phyloP scores from a whole-genome alignment of 2,329 filamentous ascomycete genomes.

The Chaetothyriales sp. region DNA sequence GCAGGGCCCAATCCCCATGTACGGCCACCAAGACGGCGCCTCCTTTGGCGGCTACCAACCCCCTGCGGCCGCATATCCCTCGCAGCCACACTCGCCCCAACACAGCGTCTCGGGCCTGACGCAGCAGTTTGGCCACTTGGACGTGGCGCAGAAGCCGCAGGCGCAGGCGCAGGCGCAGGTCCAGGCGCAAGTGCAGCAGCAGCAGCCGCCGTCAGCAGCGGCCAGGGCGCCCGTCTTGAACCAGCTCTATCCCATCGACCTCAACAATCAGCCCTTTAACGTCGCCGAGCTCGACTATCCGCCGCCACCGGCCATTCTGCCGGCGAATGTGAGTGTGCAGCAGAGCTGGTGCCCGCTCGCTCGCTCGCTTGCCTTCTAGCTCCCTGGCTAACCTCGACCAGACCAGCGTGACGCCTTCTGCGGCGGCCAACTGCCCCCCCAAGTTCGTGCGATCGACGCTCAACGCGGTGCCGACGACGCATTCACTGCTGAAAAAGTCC shows the following conservation, averaged over 20 bases:
- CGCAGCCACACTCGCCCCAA: slow-evolving; percentile 28
- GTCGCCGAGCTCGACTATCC: slow-evolving; percentile 83
- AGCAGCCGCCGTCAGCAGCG: not conserved
- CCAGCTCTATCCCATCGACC: slow-evolving; percentile 81
- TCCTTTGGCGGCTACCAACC: slow-evolving; percentile 52
- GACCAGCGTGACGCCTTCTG: slow-evolving; percentile 83
- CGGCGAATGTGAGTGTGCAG: slow-evolving; percentile 67
- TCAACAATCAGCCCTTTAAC: slow-evolving; percentile 86
- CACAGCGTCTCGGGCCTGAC: slow-evolving; percentile 57
- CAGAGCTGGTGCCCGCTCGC: not conserved
- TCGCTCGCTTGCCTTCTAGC: too few species aligned
- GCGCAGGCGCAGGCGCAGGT: slow-evolving; percentile 36
- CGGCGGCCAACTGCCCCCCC: slow-evolving; percentile 76
- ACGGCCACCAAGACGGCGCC: slow-evolving; percentile 28
- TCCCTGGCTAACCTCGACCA: slow-evolving; percentile 36
- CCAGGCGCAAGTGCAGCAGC: slow-evolving; percentile 36
- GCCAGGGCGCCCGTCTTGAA: slow-evolving; percentile 41
- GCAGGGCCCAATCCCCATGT: slow-evolving; percentile 19
- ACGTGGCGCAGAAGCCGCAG: slow-evolving; percentile 42
- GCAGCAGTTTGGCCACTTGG: slow-evolving; percentile 70
- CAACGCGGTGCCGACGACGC: slow-evolving; percentile 83
- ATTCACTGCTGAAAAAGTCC: slow-evolving; percentile 90
- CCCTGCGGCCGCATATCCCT: slow-evolving; percentile 52
- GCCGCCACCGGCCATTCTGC: slow-evolving; percentile 79
- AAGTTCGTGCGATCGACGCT: slow-evolving; percentile 93